Evolutionary conservation across 257 asterid genomes (phyloP).

Genomic region (Solanum habrochaites): DNA sequence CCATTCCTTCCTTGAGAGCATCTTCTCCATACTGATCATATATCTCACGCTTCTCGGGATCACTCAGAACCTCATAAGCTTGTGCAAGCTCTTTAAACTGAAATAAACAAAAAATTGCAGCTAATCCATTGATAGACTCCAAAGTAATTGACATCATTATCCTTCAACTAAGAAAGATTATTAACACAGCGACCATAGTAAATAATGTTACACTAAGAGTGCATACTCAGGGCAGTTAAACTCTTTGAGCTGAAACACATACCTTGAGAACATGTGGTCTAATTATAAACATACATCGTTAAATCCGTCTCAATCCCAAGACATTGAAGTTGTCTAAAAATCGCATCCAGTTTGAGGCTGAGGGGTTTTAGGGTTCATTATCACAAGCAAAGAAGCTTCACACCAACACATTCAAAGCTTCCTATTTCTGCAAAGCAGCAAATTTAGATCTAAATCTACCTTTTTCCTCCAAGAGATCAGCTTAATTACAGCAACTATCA

Average conservation of each 20-base stretch:
- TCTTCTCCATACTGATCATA: constrained; percentile 23
- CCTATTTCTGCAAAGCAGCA: neutral
- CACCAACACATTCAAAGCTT: neutral
- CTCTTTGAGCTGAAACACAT: no score
- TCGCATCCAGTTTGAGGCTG: neutral
- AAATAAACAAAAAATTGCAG: neutral
- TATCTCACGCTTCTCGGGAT: constrained; percentile 18
- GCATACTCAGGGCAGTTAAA: neutral
- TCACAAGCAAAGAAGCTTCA: neutral
- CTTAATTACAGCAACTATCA: neutral
- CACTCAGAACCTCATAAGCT: constrained; percentile 20
- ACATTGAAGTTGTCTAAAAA: neutral
- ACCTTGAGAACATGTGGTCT: neutral
- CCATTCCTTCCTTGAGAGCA: constrained; percentile 25
- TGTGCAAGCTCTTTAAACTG: constrained; percentile 24
- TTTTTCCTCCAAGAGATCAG: neutral
- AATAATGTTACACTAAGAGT: neutral
- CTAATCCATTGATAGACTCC: neutral
- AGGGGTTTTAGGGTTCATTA: neutral
- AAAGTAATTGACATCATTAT: neutral
- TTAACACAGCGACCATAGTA: neutral
- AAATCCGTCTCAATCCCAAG: neutral
- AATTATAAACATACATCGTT: neutral
- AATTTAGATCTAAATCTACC: neutral
- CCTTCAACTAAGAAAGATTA: neutral